Evolutionary conservation across 2,329 filamentous ascomycete genomes (phyloP).

Genomic region (Zalaria obscura): DNA sequence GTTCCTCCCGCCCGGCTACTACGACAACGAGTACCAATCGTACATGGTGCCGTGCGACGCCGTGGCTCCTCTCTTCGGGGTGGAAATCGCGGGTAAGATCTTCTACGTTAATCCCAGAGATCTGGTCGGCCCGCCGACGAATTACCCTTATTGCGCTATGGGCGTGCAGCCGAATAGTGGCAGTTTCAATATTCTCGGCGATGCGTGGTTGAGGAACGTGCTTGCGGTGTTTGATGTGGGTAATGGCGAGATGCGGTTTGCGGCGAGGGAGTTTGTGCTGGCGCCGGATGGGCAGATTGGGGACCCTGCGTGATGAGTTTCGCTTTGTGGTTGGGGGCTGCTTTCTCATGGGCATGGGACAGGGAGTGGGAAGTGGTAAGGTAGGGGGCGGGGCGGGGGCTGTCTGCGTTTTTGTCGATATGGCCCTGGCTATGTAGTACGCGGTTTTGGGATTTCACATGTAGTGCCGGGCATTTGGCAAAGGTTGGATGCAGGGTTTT

Average conservation of each 20-base stretch:
- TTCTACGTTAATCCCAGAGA: conserved; percentile 17
- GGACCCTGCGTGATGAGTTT: too few species aligned
- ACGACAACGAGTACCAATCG: conserved; percentile 12
- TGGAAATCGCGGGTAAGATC: conserved; percentile 23
- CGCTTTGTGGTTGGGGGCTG: too few species aligned
- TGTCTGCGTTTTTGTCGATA: too few species aligned
- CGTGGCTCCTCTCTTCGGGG: conserved; percentile 24
- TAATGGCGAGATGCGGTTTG: conserved; percentile 32
- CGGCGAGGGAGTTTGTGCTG: conserved; percentile 15
- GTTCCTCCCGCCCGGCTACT: conserved; percentile 28
- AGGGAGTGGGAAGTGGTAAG: too few species aligned
- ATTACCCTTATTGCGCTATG: conserved; percentile 14
- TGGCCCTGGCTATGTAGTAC: too few species aligned
- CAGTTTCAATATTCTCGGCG: conserved; percentile 28
- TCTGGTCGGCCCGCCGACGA: conserved; percentile 9
- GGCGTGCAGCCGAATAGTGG: conserved; percentile 18
- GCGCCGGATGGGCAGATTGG: background rate
- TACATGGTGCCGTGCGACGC: conserved; percentile 30
- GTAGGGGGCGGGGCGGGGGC: too few species aligned
- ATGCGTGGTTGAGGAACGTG: conserved; percentile 35
- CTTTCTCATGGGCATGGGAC: too few species aligned
- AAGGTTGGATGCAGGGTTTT: too few species aligned
- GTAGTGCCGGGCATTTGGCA: too few species aligned
- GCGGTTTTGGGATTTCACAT: too few species aligned
- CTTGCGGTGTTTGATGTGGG: conserved; percentile 37